Base-by-base conservation (phyloP, 352 stramenopile species). In the Phytophthora ramorum region DNA sequence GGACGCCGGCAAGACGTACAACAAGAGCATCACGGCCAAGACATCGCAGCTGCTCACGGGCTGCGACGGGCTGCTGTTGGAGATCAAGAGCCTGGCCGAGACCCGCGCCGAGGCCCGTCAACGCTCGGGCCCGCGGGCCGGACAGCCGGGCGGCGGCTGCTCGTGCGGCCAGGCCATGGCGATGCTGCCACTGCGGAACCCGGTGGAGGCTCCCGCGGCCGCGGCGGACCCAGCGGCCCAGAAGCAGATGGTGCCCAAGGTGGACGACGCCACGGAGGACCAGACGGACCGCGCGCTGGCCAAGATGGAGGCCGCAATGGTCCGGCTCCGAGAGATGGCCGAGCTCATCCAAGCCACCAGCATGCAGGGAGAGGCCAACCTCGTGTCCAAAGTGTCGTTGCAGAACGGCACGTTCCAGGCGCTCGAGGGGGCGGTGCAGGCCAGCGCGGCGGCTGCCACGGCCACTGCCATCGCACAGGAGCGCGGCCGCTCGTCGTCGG, bases 291-390 rank as follows among this genome's bases (percentile, higher is more conserved):
- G 83, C 30, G 81, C 81, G 46, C 69, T 95, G 44, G 80, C 78
- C 67, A 91, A 90, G 52, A 85, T 95, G 32, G 84, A 93, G 66
- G 79, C 80, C 6, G 80, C 85, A 3, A 81, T 95, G 65, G 74
- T 88, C 30, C 75, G 85, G 1, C 75, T 95, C 2, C 71, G 83
- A 0, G 85, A 95, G 37, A 73, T 95, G 61, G 85, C 83, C 14
- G 87, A 95, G 68, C 79, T 92, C 41, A 81, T 95, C 49, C 87
- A 95, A 50, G 82, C 85, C 48, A 92, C 85, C 19, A 95, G 87
- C 58, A 91, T 95, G 82, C 83, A 95, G 59, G 83, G 86, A 38
- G 87, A 95, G 64, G 87, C 87, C 17, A 90, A 90, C 57, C 38
- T 95, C 16, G 77, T 93, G 22, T 75, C 85, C 3, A 95, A 95